Percentiles rank a stretch among this genome's conserved stretches.
Evolutionary conservation across 768 basidiomycete species (phyloP).

Genomic region (Pulveroboletus sp.): DNA sequence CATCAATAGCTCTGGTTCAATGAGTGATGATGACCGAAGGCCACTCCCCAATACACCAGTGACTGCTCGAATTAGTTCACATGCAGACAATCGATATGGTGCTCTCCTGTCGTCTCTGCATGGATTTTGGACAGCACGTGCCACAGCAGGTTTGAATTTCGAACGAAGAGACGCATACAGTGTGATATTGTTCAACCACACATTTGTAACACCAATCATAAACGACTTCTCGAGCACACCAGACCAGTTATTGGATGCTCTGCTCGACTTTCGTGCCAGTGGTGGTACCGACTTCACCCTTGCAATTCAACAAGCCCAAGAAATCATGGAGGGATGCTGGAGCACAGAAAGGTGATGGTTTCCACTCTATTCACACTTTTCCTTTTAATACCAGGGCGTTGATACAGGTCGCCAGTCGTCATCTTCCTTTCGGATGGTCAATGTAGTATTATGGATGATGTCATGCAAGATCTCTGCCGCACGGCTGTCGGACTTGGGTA

Average conservation of each 20-base stretch:
- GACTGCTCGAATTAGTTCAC: constrained; percentile 34
- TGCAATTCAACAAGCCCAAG: constrained; percentile 38
- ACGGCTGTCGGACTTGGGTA: constrained; percentile 46
- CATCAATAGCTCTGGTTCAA: constrained; percentile 47
- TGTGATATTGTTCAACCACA: constrained; percentile 44
- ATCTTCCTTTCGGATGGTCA: constrained; percentile 50
- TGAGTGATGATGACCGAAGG: constrained; percentile 37
- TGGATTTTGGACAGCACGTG: constrained; percentile 55
- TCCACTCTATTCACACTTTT: not conserved
- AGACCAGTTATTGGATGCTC: constrained; percentile 37
- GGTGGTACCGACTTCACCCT: constrained; percentile 44
- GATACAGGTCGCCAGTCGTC: constrained; percentile 27
- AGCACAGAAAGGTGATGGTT: constrained; percentile 43
- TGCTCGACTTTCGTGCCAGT: constrained; percentile 31
- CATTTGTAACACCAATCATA: constrained; percentile 21
- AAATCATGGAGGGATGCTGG: constrained; percentile 46
- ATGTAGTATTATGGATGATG: constrained; percentile 36
- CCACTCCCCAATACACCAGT: constrained; percentile 46
- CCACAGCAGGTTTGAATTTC: constrained; percentile 25
- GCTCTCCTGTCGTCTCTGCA: constrained; percentile 57
- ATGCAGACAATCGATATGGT: constrained; percentile 50
- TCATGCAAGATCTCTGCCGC: constrained; percentile 41
- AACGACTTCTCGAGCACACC: constrained; percentile 50
- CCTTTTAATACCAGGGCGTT: not conserved
- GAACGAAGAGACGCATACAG: constrained; percentile 54